These are phyloP conservation scores for Aspergillus awamori DNA, from an alignment of 2,329 filamentous ascomycete species.

Conservation along the genomic window DNA sequence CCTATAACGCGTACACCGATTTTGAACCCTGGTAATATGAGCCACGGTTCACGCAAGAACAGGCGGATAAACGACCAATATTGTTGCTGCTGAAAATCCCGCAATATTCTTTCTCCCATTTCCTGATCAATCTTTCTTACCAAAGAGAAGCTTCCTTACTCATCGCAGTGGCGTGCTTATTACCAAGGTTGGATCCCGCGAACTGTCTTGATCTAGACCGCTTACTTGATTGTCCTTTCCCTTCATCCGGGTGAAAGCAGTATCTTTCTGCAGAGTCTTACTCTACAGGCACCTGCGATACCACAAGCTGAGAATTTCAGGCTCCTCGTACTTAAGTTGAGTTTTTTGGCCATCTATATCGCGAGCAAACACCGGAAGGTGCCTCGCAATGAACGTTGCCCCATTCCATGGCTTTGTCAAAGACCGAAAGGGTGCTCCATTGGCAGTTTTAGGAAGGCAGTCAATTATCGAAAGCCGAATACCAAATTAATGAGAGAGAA, in stretches of 20 bases:
- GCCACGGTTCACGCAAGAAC: not conserved
- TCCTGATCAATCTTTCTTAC: not conserved
- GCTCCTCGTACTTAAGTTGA: not conserved
- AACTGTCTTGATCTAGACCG: not conserved
- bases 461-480: too few species aligned
- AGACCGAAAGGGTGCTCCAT: too few species aligned
- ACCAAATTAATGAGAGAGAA: too few species aligned
- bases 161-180: not conserved
- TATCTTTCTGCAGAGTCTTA: slow-evolving; percentile 40
- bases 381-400: too few species aligned
- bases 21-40: slow-evolving; percentile 14
- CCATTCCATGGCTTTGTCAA: too few species aligned
- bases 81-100: slow-evolving; percentile 1
- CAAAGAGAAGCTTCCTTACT: not conserved
- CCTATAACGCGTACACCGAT: not conserved
- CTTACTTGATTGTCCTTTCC: slow-evolving; percentile 22
- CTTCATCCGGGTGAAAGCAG: slow-evolving; percentile 43
- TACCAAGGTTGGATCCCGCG: not conserved
- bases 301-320: not conserved
- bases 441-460: too few species aligned
- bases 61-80: not conserved
- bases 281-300: slow-evolving; percentile 21
- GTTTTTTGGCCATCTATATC: too few species aligned
- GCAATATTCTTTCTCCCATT: slow-evolving; percentile 1
- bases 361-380: too few species aligned